Evolutionary conservation across 2,329 filamentous ascomycete species (phyloP), one percentile per base, ranked within the genome.

Genomic region (Aspergillus cejpii): DNA sequence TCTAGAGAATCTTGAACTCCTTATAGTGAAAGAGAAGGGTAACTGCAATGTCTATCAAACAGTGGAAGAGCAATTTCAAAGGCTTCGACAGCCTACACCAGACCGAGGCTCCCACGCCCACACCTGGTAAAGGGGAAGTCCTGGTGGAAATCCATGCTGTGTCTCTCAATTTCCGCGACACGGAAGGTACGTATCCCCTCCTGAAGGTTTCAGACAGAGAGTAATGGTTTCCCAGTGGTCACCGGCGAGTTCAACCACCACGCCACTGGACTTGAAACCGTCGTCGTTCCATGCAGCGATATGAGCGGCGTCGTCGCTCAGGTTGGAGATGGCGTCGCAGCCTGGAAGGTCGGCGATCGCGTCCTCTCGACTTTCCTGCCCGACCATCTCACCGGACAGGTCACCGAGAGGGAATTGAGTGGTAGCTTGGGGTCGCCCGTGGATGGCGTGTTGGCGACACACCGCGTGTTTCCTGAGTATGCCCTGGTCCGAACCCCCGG

Each of bases 201-300:
- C 4, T 29, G 21, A 12, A 19, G 11, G 15, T 34, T 26, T 5
- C 10, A 17, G 14, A 6, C 15, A 11, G 5, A 5, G 15, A 26
- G 23, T 36, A 20, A 20, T 15, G 45, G 10, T 5, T 20, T 8
- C 11, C 7, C 47, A 83, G 83, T 86, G 15, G 73, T 72, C 57
- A 81, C 76, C 69, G 83, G 83, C 23, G 69, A 79, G 10, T 87
- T 85, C 68, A 79, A 72, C 58, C 81, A 86, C 63, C 80, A 85
- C 67, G 66, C 79, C 37, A 64, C 60, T 28, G 57, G 67, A 47
- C 50, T 56, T 39, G 41, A 62, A 41, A 40, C 61, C 43, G 47
- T 71, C 44, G 55, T 85, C 10, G 78, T 86, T 1, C 81, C 82
- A 1, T 83, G 79, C 63, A 84, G 81, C 17, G 84, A 87, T 63